Percentiles rank a stretch among this genome's conserved stretches.
phyloP scores from a whole-genome alignment of 257 asterid genomes.

The Schizonepeta tenuifolia region DNA sequence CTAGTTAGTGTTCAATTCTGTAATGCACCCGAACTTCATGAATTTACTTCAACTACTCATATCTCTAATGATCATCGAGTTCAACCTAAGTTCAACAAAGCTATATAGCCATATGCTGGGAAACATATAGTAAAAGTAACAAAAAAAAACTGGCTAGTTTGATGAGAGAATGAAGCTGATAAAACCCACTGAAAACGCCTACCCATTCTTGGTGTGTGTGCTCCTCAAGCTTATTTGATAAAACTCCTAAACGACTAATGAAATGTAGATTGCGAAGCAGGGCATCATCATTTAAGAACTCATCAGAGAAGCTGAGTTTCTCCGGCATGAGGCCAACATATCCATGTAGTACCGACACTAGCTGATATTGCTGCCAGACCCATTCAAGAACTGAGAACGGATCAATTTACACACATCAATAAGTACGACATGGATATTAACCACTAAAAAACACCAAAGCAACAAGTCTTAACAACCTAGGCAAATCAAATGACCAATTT shows the following conservation, averaged over 20 bases:
- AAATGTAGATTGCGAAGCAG: background rate
- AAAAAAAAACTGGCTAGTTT: too few species aligned
- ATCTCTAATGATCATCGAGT: background rate
- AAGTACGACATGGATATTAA: too few species aligned
- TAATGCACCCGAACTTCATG: background rate
- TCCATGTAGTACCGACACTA: too few species aligned
- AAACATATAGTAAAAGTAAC: too few species aligned
- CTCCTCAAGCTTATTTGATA: too few species aligned
- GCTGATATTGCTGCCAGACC: slow-evolving; percentile 58
- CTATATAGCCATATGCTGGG: background rate
- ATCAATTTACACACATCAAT: too few species aligned
- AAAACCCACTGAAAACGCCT: background rate
- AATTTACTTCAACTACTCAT: background rate
- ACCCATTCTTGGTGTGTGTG: too few species aligned
- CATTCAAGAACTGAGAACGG: slow-evolving; percentile 41
- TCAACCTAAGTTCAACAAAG: background rate
- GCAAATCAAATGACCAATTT: too few species aligned
- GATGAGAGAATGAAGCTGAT: background rate
- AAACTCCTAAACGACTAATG: background rate
- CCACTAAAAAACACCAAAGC: too few species aligned
- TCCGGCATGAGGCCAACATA: slow-evolving; percentile 66
- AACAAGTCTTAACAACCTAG: too few species aligned
- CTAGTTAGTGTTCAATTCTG: background rate
- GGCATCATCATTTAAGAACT: slow-evolving; percentile 27
- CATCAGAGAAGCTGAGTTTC: slow-evolving; percentile 58